Base-by-base conservation (phyloP, 208 protist species). In the Acanthamoeba sp. region DNA sequence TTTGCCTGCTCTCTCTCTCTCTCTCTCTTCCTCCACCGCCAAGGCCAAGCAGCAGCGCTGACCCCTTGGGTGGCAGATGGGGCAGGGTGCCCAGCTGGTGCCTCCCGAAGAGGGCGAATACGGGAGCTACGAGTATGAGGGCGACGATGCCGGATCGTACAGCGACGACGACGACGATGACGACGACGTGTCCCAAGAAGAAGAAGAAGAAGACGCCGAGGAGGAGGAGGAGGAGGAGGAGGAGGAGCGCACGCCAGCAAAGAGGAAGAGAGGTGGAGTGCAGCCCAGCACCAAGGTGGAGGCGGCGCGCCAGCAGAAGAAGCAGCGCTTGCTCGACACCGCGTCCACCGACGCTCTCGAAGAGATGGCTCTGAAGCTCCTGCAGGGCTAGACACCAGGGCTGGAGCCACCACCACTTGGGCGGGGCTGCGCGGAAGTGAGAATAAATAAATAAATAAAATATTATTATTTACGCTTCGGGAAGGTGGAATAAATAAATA, bases 291-390 rank as follows among this genome's bases (percentile, higher is more conserved):
- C 24, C 29, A 29, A 38, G 9, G 48, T 27, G 6, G 40, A 62
- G 78, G 38, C 32, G 45, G 40, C 29, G 12, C n/a, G 29, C 40
- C 40, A 87, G 24, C 27, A 40, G 9, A 87, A 87, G 48, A 87
- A 34, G 78, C 45, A 50, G 48, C 29, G 42, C 29, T 9, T 42
- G 7, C n/a, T 88, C 18, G 90, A 94, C 10, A 22, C 29, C 6
- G 90, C 90, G 14, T 85, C 64, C 7, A 91, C 85, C 7, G 52
- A 71, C 57, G 89, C 24, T 27, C 42, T 93, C 9, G 89, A 93
- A 36, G 89, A 27, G 24, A 32, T 73, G 24, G 89, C 89, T 6
- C 42, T 93, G 16, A 48, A 48, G 64, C 29, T 93, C 32, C 66
- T 93, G 38, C 64, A 73, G 10, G 7, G 12, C n/a, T n/a, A n/a